These are phyloP conservation scores for Rhododendron molle DNA, from an alignment of 148 eudicot species.

Conservation along the genomic window DNA sequence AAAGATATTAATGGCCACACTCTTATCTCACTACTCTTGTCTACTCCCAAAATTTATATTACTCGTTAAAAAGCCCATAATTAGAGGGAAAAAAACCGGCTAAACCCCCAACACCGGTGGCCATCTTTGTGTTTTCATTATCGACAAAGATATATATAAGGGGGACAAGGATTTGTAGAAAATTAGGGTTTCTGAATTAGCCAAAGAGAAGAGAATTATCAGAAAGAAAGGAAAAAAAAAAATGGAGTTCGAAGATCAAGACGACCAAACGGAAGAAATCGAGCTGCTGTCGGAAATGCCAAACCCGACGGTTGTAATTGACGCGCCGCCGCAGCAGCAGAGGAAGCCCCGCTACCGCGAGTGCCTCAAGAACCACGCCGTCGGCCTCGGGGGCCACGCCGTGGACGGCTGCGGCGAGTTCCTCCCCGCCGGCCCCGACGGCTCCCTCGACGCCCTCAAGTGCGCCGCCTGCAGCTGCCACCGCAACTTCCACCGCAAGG, in stretches of 20 bases:
- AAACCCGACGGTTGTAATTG: neutral
- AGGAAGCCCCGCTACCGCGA: slow-evolving; percentile 49
- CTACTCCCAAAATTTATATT: neutral
- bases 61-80: neutral
- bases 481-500: slow-evolving; percentile 97
- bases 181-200: slow-evolving; percentile 4
- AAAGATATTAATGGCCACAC: neutral
- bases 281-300: slow-evolving; percentile 26
- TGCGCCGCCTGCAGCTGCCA: slow-evolving; percentile 98
- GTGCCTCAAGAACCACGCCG: slow-evolving; percentile 88
- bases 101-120: slow-evolving; percentile 8
- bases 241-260: slow-evolving; percentile 61
- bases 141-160: neutral
- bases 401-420: slow-evolving; percentile 95
- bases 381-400: slow-evolving; percentile 67
- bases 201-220: slow-evolving; percentile 2
- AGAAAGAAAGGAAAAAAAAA: neutral
- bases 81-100: neutral
- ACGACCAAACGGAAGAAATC: slow-evolving; percentile 39
- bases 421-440: slow-evolving; percentile 64
- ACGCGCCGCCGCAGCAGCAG: slow-evolving; percentile 10
- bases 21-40: neutral
- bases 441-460: slow-evolving; percentile 60
- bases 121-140: neutral
- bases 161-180: neutral